Conservation (phyloP, 371 early-diverging fungal genomes). For the Mucor plumbeus region DNA sequence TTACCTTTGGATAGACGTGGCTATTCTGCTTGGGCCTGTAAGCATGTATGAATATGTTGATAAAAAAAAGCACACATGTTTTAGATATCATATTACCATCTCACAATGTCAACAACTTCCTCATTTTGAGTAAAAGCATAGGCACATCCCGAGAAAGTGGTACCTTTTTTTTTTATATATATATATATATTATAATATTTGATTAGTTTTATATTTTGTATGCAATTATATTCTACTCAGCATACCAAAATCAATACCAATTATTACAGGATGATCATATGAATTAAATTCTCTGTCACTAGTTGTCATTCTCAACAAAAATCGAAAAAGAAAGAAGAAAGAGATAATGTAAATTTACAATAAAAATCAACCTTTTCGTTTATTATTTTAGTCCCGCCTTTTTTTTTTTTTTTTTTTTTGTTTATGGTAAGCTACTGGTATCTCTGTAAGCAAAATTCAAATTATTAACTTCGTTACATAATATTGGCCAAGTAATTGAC, state of each 20-base stretch:
- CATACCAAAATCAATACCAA: slow-evolving; percentile 55
- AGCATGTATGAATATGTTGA: background rate
- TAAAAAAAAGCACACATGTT: background rate
- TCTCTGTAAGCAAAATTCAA: slow-evolving; percentile 34
- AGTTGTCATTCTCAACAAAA: too few relatives aligned
- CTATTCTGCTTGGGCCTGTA: slow-evolving; percentile 63
- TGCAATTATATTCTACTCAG: background rate
- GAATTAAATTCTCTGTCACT: slow-evolving; percentile 33
- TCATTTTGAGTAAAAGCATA: slow-evolving; percentile 60
- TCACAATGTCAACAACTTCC: slow-evolving; percentile 64
- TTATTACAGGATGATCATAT: slow-evolving; percentile 49
- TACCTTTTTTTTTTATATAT: slow-evolving; percentile 32
- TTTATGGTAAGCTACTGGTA: background rate
- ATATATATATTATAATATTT: background rate
- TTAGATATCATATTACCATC: slow-evolving; percentile 42
- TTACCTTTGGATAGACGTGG: slow-evolving; percentile 61
- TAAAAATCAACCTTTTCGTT: too few relatives aligned
- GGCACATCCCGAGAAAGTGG: slow-evolving; percentile 54
- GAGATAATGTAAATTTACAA: too few relatives aligned
- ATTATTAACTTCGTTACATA: slow-evolving; percentile 43
- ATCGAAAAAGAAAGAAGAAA: too few relatives aligned
- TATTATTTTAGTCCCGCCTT: too few relatives aligned
- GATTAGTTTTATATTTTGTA: background rate
- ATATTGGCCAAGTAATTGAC: slow-evolving; percentile 44
- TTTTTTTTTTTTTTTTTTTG: too few relatives aligned